Evolutionary conservation across 371 early-diverging fungal species (phyloP).

Genomic region (Mucor mucedo): DNA sequence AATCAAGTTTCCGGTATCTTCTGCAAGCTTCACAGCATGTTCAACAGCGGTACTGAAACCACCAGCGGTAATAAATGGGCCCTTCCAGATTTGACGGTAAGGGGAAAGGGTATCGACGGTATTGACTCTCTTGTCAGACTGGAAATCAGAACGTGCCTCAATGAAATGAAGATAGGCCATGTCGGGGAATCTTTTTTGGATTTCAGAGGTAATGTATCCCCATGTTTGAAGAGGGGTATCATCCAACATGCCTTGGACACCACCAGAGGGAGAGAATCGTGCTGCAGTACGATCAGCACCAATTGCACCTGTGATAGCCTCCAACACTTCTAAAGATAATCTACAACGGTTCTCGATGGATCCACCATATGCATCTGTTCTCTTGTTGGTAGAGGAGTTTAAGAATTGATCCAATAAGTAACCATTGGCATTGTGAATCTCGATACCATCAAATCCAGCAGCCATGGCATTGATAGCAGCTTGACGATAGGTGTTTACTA

Average conservation of each 20-base stretch:
- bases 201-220: constrained; percentile 15
- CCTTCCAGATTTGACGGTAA: constrained; percentile 32
- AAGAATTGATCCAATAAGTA: constrained; percentile 70
- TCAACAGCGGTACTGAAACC: constrained; percentile 19
- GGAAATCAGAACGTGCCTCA: constrained; percentile 21
- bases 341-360: constrained; percentile 75
- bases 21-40: constrained; percentile 17
- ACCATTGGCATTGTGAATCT: constrained; percentile 76
- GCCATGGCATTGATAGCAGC: constrained; percentile 50
- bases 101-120: constrained; percentile 22
- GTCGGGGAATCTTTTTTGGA: constrained; percentile 22
- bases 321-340: constrained; percentile 63
- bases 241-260: constrained; percentile 26
- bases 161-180: constrained; percentile 32
- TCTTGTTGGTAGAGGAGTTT: constrained; percentile 60
- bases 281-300: constrained; percentile 36
- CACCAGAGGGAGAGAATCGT: constrained; percentile 28
- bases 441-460: constrained; percentile 72
- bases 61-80: constrained; percentile 27
- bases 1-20: constrained; percentile 29
- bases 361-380: constrained; percentile 69
- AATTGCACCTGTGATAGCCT: constrained; percentile 50
- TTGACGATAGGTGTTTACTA: constrained; percentile 63
- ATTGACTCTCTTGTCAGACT: constrained; percentile 2
- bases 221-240: constrained; percentile 27